Percentiles rank a stretch among this genome's conserved stretches.
Evolutionary conservation across 768 basidiomycete species (phyloP).

Genomic region (Russula sp.): DNA sequence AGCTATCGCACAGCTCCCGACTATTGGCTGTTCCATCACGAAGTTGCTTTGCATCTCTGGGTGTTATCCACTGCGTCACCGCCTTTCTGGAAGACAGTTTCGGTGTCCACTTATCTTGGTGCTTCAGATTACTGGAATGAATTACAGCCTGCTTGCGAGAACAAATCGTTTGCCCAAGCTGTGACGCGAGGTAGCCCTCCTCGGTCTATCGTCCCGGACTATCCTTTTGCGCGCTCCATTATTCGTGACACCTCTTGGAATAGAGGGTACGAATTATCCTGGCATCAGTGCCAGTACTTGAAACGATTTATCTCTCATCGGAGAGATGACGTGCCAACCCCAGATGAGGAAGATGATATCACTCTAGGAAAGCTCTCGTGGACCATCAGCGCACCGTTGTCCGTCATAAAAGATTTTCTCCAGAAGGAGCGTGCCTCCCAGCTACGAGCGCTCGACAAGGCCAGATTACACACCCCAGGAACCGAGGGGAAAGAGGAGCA

Average conservation of each 20-base stretch:
- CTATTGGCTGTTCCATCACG: slow-evolving; percentile 56
- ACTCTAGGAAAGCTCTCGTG: slow-evolving; percentile 42
- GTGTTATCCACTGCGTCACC: slow-evolving; percentile 42
- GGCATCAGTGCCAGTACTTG: slow-evolving; percentile 63
- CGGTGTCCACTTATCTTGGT: slow-evolving; percentile 34
- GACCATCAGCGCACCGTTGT: slow-evolving; percentile 49
- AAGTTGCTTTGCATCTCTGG: slow-evolving; percentile 56
- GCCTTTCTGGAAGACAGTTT: slow-evolving; percentile 46
- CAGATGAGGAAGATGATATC: slow-evolving; percentile 37
- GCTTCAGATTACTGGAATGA: slow-evolving; percentile 51
- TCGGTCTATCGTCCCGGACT: slow-evolving; percentile 25
- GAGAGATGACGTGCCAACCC: slow-evolving; percentile 40
- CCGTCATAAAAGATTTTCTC: slow-evolving; percentile 42
- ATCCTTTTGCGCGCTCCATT: slow-evolving; percentile 41
- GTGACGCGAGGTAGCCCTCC: slow-evolving; percentile 20
- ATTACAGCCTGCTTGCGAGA: slow-evolving; percentile 42
- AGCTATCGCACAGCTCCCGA: slow-evolving; percentile 43
- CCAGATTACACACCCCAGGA: slow-evolving; percentile 12
- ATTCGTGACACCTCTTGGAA: slow-evolving; percentile 56
- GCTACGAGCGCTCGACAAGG: slow-evolving; percentile 20
- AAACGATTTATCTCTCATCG: slow-evolving; percentile 39
- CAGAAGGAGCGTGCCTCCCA: slow-evolving; percentile 26
- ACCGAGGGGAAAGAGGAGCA: slow-evolving; percentile 18
- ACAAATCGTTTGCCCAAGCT: slow-evolving; percentile 27
- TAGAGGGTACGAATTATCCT: slow-evolving; percentile 51